These are phyloP conservation scores for Ricinus communis DNA, from an alignment of 345 rosid genomes.

Conservation along the genomic window DNA sequence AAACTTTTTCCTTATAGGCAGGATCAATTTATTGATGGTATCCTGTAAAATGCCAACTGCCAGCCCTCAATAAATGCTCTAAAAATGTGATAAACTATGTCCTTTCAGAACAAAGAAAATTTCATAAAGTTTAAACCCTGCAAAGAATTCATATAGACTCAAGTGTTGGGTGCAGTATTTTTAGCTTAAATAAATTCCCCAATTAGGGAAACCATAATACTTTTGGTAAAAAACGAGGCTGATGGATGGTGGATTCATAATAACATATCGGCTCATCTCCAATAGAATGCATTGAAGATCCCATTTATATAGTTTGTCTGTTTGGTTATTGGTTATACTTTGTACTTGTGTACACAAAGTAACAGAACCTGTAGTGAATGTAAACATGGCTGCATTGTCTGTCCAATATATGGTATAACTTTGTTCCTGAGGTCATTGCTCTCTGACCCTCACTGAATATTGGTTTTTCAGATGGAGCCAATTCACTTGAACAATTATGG, in stretches of 20 bases:
- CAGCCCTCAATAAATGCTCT: neutral
- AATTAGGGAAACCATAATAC: neutral
- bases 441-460: neutral
- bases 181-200: neutral
- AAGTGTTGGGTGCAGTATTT: neutral
- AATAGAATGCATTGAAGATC: neutral
- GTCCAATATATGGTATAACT: conserved; percentile 5
- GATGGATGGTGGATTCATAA: neutral
- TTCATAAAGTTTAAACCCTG: neutral
- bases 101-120: neutral
- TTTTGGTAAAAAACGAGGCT: neutral
- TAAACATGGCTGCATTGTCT: conserved; percentile 12
- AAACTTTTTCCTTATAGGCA: neutral
- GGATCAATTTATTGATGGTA: neutral
- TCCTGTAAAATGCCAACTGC: neutral
- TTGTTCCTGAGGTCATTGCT: conserved; percentile 1
- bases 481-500: conserved; percentile 32
- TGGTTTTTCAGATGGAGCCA: conserved; percentile 39
- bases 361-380: neutral
- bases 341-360: neutral
- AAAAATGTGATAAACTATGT: neutral
- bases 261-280: neutral
- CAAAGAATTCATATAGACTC: neutral
- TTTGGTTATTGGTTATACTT: neutral
- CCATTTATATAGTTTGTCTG: neutral